Conservation (phyloP, 345 rosid species). For the Sonneratia alba region DNA sequence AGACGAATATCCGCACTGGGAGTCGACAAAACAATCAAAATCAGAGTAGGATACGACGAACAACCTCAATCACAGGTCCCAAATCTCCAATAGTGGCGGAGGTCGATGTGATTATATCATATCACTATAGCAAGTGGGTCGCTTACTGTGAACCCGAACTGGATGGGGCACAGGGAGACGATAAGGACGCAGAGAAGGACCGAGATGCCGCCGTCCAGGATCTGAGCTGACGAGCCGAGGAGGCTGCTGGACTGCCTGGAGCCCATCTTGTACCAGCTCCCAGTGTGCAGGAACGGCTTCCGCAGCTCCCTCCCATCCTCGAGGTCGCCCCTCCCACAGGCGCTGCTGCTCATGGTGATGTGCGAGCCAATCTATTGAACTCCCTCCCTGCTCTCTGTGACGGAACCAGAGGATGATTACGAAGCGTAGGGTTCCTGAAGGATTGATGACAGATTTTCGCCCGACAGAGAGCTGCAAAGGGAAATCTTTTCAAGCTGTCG, state of each 20-base stretch:
- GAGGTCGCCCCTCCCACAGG: conserved; percentile 47
- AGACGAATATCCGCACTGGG: conserved; percentile 60
- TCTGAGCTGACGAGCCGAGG: conserved; percentile 41
- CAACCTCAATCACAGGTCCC: not conserved
- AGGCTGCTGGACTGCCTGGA: conserved; percentile 61
- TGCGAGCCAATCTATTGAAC: not conserved
- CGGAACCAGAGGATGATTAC: not conserved
- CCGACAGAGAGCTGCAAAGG: not conserved
- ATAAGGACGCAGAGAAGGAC: conserved; percentile 61
- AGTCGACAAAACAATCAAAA: not conserved
- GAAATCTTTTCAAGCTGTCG: too few species aligned
- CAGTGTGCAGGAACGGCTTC: conserved; percentile 65
- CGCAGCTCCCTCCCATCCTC: conserved; percentile 43
- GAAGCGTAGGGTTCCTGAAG: not conserved
- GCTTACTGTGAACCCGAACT: conserved; percentile 63
- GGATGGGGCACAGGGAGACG: conserved; percentile 66
- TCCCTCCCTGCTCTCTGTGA: not conserved
- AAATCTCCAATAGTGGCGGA: not conserved
- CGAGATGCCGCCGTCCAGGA: conserved; percentile 54
- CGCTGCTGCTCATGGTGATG: conserved; percentile 8
- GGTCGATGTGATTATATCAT: not conserved
- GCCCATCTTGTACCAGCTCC: conserved; percentile 70
- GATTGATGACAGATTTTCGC: not conserved
- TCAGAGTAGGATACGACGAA: not conserved
- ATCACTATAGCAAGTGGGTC: not conserved